phyloP scores from a whole-genome alignment of 176 grass and related monocot species.

The Phoenix roebelenii region DNA sequence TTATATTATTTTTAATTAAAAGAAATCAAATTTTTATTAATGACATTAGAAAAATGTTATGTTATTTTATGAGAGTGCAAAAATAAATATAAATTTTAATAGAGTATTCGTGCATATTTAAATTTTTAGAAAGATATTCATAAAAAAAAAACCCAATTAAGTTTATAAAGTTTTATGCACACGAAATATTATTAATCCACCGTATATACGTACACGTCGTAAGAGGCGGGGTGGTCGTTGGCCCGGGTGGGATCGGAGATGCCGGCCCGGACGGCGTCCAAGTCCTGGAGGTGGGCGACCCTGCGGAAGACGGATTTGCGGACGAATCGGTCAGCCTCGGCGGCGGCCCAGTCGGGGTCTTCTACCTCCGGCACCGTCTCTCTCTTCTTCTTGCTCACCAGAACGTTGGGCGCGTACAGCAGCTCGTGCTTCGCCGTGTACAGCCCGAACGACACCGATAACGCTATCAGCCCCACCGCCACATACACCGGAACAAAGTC shows the following conservation, averaged over 20 bases:
- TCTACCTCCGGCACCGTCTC: constrained; percentile 62
- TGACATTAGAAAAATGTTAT: no score
- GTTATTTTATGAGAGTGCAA: no score
- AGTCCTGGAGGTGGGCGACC: constrained; percentile 63
- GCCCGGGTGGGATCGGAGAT: constrained; percentile 31
- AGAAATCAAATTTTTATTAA: no score
- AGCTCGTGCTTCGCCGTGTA: constrained; percentile 63
- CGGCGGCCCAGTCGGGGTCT: constrained; percentile 39
- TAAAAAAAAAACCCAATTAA: no score
- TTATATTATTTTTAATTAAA: no score
- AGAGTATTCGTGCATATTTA: no score
- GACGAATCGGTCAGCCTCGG: constrained; percentile 43
- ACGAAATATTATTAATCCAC: no score
- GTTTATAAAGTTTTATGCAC: no score
- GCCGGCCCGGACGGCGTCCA: constrained; percentile 34
- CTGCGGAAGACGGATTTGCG: constrained; percentile 51
- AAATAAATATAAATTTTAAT: no score
- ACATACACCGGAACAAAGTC: constrained; percentile 68
- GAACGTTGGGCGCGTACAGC: constrained; percentile 63
- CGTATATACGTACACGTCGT: neutral
- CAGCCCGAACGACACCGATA: constrained; percentile 41
- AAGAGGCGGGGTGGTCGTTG: no score
- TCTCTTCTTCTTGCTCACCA: constrained; percentile 79
- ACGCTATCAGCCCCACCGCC: constrained; percentile 39
- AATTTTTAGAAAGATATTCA: no score